phyloP scores from a whole-genome alignment of 2,329 filamentous ascomycete species.

The Ophiocordyceps unilateralis region DNA sequence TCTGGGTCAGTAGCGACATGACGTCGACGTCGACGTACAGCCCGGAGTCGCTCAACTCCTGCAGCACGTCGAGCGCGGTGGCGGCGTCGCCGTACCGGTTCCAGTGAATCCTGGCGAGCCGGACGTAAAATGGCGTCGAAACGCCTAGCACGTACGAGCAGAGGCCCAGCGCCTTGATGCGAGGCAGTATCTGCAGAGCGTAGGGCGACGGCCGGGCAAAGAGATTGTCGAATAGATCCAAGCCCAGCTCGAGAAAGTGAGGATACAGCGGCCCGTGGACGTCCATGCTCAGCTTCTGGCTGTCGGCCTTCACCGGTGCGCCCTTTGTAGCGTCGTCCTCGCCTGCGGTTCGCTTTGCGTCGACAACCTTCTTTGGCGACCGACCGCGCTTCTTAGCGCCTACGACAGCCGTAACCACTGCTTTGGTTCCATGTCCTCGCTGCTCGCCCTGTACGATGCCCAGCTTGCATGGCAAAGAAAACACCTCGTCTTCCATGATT shows the following conservation, averaged over 20 bases:
- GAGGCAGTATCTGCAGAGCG: slow-evolving; percentile 43
- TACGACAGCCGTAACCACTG: slow-evolving; percentile 2
- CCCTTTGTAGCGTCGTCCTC: not conserved
- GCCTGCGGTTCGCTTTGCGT: not conserved
- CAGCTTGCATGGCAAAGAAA: slow-evolving; percentile 38
- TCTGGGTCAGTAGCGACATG: slow-evolving; percentile 10
- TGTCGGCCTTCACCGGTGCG: no score
- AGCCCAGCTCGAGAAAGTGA: slow-evolving; percentile 37
- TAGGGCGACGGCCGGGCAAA: slow-evolving; percentile 43
- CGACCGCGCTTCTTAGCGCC: not conserved
- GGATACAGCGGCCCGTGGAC: slow-evolving; percentile 49
- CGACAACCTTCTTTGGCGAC: not conserved
- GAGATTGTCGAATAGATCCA: slow-evolving; percentile 36
- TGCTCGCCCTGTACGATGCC: slow-evolving; percentile 20
- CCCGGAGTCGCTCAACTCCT: slow-evolving; percentile 49
- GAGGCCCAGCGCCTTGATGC: slow-evolving; percentile 49
- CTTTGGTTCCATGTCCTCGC: slow-evolving; percentile 3
- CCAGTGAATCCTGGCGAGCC: slow-evolving; percentile 46
- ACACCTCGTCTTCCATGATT: slow-evolving; percentile 48
- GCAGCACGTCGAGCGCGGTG: slow-evolving; percentile 36
- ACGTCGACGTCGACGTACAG: slow-evolving; percentile 33
- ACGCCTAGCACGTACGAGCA: slow-evolving; percentile 56
- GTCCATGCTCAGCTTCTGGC: slow-evolving; percentile 26
- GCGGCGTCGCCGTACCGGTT: slow-evolving; percentile 38
- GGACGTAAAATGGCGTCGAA: slow-evolving; percentile 52